Base-by-base conservation (phyloP, 2,329 filamentous ascomycete genomes). In the Orbilia ellipsospora region DNA sequence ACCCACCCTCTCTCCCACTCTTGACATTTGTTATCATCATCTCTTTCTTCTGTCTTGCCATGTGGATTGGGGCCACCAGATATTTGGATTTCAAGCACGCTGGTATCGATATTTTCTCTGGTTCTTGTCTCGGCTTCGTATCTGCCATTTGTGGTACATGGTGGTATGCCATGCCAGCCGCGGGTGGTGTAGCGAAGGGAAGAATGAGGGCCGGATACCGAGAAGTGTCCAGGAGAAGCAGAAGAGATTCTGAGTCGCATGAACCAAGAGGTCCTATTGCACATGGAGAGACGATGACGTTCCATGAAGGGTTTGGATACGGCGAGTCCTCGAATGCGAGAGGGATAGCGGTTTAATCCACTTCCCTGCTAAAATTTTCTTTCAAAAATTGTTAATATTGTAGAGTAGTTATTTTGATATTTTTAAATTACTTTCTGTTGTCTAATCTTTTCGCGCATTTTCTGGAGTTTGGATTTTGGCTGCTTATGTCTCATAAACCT, bases 111-210 rank as follows among this genome's bases (percentile, higher is more conserved):
- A 66, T 77, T 20, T 72, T 77, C 31, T 20, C 73, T 13, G 73
- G 73, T 6, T 66, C 73, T 1, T 51, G 28, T 8, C 15, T 72
- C n/a, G 73, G 73, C 12, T 70, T 77, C 50, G 60, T 72, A 18
- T 66, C 60, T 16, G 73, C 73, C 7, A 61, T 77, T 13, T 70
- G 65, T n/a, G 60, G 61, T 15, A 67, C 66, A 3, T 77, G 73
- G 73, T 77, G 73, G 73, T 77, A 77, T 45, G 73, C 73, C 26
- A 68, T 70, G 61, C 73, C 73, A 7, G 65, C 73, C 12, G 67
- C 66, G 0, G 73, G 73, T 18, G 73, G 73, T 20, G 73, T 77
- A 16, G 73, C 61, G 13, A 77, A 72, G 36, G 73, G 73, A 13
- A 61, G 73, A 13, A 61, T 72, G 12, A 70, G 73, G 40, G 66